Conservation (phyloP, 2,329 filamentous ascomycete species). For the Aspergillus chevalieri region DNA sequence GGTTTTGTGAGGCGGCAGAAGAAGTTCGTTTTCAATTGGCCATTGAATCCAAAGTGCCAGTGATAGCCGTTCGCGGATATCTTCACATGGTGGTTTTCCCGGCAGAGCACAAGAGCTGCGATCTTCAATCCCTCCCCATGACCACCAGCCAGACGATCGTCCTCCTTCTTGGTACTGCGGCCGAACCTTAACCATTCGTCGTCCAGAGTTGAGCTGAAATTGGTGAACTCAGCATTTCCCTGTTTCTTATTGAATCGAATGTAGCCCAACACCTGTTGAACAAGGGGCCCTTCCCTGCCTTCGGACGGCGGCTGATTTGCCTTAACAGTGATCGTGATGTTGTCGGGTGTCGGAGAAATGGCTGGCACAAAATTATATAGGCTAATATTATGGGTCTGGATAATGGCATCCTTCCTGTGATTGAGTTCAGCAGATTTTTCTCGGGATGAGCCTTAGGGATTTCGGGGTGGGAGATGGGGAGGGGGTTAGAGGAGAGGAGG, state of each 20-base stretch:
- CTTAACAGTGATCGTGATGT: background rate
- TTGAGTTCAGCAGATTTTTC: background rate
- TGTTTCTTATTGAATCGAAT: constrained; percentile 1
- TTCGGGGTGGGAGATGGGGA: background rate
- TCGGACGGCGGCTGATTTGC: background rate
- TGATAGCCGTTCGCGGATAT: background rate
- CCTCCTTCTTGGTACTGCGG: constrained; percentile 1
- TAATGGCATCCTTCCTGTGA: constrained; percentile 1
- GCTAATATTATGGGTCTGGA: background rate
- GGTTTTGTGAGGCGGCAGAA: background rate
- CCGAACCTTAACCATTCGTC: background rate
- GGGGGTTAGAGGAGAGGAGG: background rate
- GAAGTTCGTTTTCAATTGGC: background rate
- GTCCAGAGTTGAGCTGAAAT: background rate
- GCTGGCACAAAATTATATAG: background rate
- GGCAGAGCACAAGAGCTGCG: constrained; percentile 2
- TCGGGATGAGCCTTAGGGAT: background rate
- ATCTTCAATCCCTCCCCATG: constrained; percentile 5
- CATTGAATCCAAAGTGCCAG: constrained; percentile 3
- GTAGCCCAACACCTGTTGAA: background rate
- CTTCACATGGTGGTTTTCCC: constrained; percentile 1
- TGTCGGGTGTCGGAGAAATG: background rate
- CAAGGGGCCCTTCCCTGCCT: no score
- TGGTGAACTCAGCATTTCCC: constrained; percentile 1
- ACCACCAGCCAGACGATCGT: constrained; percentile 1